Base-by-base conservation (phyloP, 495 filamentous ascomycete genomes). In the Penicillium atrosanguineum region DNA sequence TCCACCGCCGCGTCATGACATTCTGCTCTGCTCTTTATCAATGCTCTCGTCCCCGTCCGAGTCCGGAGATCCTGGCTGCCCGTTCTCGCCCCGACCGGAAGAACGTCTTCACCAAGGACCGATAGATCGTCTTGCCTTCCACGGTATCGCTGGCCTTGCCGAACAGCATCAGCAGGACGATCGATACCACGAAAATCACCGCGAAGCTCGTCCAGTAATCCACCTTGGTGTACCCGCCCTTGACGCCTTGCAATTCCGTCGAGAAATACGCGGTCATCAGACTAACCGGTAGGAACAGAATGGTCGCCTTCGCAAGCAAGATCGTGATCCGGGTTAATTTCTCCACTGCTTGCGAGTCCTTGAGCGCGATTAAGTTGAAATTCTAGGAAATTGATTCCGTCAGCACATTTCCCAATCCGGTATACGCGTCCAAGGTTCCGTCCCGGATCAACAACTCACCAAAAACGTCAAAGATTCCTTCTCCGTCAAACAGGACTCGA, bases 201-300 rank as follows among this genome's bases (percentile, higher is more conserved):
- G 74, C 84, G 63, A 91, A 92, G 31, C 75, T 70, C 18, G 78
- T 75, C 90, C 90, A 95, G 62, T 91, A 95, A 37, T 85, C 78
- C 31, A 61, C 77, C 20, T 74, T 63, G 0, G 76, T 82, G 68
- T 88, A 93, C 16, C 75, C 69, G 5, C 65, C 73, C 41, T 79
- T 70, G 8, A 87, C 65, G 12, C 83, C 83, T 20, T 69, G 61
- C 41, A 94, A 77, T 62, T 90, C 81, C 18, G 86, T 82, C 1
- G 84, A 87, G 62, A 94, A 95, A 71, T 92, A 95, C n/a, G 75
- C 86, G 11, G 87, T 91, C 80, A 94, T 85, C 34, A 95, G 75
- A 55, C 83, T 89, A 55, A 95, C 84, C 4, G 90, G 90, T 41
- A 95, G 73, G 71, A 95, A 95, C 41, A 95, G 73, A 44, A 95